Percentiles rank a stretch among this genome's conserved stretches.
phyloP scores from a whole-genome alignment of 306 rosid species.

The Potentilla sterilis region DNA sequence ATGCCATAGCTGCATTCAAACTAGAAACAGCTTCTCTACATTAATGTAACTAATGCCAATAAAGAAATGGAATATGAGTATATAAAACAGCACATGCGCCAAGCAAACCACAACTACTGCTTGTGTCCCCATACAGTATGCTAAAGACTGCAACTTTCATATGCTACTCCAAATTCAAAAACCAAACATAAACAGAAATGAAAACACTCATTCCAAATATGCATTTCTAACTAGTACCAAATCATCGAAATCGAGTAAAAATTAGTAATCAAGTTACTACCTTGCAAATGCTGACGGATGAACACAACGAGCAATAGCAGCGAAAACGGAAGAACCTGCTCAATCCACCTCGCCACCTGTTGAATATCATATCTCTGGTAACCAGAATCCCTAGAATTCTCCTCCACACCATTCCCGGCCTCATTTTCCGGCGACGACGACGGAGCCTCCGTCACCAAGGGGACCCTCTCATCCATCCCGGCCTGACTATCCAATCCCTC shows the following conservation, averaged over 20 bases:
- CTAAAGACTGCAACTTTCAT: background rate
- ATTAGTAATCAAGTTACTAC: slow-evolving; percentile 30
- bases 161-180: background rate
- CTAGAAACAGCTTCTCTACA: background rate
- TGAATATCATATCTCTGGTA: slow-evolving; percentile 74
- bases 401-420: slow-evolving; percentile 43
- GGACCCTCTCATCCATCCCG: slow-evolving; percentile 49
- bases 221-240: background rate
- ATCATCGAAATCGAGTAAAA: background rate
- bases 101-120: too few species aligned
- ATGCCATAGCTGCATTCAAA: background rate
- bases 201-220: background rate
- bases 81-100: too few species aligned
- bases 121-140: background rate
- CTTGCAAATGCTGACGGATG: slow-evolving; percentile 89
- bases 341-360: slow-evolving; percentile 68
- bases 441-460: slow-evolving; percentile 34
- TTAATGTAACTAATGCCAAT: too few species aligned
- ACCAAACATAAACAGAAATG: background rate
- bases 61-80: background rate
- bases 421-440: slow-evolving; percentile 32
- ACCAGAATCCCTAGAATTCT: slow-evolving; percentile 48
- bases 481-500: slow-evolving; percentile 37
- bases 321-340: slow-evolving; percentile 83
- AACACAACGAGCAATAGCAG: slow-evolving; percentile 69